Evolutionary conservation across 1,284 basidiomycete genomes (phyloP).

Genomic region (Agaricales sp.): DNA sequence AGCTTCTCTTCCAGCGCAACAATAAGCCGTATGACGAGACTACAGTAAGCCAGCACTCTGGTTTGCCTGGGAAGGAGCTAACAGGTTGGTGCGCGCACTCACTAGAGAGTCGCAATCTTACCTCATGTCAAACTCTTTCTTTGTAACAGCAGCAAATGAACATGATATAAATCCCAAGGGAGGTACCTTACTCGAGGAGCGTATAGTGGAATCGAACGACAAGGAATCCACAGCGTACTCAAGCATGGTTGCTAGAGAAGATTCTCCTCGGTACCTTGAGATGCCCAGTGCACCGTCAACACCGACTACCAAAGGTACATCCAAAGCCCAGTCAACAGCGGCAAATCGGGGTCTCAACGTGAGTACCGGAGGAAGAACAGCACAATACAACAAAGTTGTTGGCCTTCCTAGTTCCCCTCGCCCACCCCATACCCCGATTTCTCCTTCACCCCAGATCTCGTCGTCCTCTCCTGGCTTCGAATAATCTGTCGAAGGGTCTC

Average conservation of each 20-base stretch:
- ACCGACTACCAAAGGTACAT: conserved; percentile 23
- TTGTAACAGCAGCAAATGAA: no score
- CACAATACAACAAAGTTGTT: conserved; percentile 49
- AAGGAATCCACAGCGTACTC: no score
- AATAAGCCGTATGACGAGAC: conserved; percentile 71
- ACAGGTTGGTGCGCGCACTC: no score
- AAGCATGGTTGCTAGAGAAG: no score
- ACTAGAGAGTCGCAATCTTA: no score
- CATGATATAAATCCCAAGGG: no score
- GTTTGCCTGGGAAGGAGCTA: conserved; percentile 56
- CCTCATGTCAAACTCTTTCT: no score
- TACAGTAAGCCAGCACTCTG: conserved; percentile 69
- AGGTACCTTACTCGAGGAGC: no score
- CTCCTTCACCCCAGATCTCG: conserved; percentile 12
- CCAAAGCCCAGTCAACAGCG: conserved; percentile 50
- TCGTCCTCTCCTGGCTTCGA: no score
- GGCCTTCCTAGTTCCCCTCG: conserved; percentile 58
- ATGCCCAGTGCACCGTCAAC: conserved; percentile 22
- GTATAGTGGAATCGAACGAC: no score
- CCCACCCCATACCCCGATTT: conserved; percentile 27
- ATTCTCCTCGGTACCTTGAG: conserved; percentile 19
- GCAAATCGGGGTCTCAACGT: conserved; percentile 65
- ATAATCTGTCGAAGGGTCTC: no score
- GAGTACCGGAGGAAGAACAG: conserved; percentile 32
- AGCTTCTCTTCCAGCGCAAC: conserved; percentile 49